phyloP scores from a whole-genome alignment of 2,329 filamentous ascomycete genomes.

The Xylariaceae sp. region DNA sequence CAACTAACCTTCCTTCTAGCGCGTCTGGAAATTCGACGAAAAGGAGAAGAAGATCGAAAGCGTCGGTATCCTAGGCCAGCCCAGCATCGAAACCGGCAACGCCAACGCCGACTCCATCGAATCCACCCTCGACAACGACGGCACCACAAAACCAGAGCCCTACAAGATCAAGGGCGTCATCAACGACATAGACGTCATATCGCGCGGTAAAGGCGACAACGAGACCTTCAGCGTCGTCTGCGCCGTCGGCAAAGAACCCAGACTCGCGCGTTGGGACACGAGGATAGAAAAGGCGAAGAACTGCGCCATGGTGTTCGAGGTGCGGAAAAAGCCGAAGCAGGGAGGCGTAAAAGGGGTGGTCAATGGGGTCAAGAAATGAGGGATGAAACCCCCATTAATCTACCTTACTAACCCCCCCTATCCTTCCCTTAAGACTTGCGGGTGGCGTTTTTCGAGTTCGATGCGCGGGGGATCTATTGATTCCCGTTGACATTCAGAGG shows the following conservation, averaged over 20 bases:
- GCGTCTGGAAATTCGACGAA: conserved; percentile 77
- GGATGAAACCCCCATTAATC: not conserved
- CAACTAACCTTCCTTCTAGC: conserved; percentile 24
- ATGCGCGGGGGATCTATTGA: not conserved
- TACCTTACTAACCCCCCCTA: not conserved
- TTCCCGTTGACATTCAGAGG: not conserved
- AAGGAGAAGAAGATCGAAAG: conserved; percentile 76
- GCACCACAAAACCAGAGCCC: conserved; percentile 2
- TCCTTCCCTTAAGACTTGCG: not conserved
- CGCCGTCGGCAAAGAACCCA: conserved; percentile 81
- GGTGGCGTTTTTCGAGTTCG: not conserved
- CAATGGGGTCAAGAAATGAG: not conserved
- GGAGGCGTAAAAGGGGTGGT: not conserved
- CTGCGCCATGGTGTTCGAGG: conserved; percentile 81
- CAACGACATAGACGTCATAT: conserved; percentile 84
- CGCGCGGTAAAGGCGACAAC: conserved; percentile 65
- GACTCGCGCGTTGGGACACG: conserved; percentile 73
- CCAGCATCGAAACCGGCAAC: conserved; percentile 16
- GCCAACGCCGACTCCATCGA: conserved; percentile 4
- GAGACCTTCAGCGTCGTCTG: conserved; percentile 77
- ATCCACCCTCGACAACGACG: conserved; percentile 23
- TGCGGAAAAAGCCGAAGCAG: conserved; percentile 35
- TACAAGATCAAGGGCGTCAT: conserved; percentile 64
- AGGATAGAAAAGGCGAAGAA: conserved; percentile 62
- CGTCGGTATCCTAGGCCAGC: conserved; percentile 59